Conservation (phyloP, 495 filamentous ascomycete genomes). For the Xylaria telfairii region DNA sequence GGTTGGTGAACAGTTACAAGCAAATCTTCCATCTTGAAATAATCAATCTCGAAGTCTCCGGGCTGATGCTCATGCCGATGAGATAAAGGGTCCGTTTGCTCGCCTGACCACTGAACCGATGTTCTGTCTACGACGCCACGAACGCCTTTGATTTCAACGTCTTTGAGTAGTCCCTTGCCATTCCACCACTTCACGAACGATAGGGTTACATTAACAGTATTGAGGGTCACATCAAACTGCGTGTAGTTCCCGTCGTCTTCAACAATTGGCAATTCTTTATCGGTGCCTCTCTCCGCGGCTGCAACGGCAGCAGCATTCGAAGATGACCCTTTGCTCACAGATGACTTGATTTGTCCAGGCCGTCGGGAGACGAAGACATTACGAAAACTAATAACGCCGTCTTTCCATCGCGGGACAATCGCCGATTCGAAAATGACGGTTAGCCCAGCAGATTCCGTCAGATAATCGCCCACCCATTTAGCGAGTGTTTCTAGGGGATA, state of each 20-base stretch:
- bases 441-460: conserved; percentile 92
- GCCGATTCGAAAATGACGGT: conserved; percentile 97
- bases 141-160: conserved; percentile 95
- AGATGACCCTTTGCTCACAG: conserved; percentile 93
- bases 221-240: conserved; percentile 94
- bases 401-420: conserved; percentile 93
- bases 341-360: conserved; percentile 76
- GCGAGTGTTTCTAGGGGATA: conserved; percentile 78
- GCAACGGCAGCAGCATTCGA: conserved; percentile 85
- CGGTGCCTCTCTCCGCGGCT: conserved; percentile 68
- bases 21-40: conserved; percentile 93
- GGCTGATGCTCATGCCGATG: conserved; percentile 87
- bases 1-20: conserved; percentile 93
- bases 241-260: conserved; percentile 93
- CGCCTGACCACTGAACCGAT: conserved; percentile 70
- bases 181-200: conserved; percentile 98
- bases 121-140: conserved; percentile 94
- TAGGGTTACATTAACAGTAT: conserved; percentile 94
- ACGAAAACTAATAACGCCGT: conserved; percentile 92
- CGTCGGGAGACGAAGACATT: conserved; percentile 95
- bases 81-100: conserved; percentile 81
- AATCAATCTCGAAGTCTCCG: conserved; percentile 95
- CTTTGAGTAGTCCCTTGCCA: conserved; percentile 86
- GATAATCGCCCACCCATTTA: conserved; percentile 90
- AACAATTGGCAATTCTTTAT: conserved; percentile 39